Conservation (phyloP, 2,329 filamentous ascomycete species). For the Colletotrichum caudatum region DNA sequence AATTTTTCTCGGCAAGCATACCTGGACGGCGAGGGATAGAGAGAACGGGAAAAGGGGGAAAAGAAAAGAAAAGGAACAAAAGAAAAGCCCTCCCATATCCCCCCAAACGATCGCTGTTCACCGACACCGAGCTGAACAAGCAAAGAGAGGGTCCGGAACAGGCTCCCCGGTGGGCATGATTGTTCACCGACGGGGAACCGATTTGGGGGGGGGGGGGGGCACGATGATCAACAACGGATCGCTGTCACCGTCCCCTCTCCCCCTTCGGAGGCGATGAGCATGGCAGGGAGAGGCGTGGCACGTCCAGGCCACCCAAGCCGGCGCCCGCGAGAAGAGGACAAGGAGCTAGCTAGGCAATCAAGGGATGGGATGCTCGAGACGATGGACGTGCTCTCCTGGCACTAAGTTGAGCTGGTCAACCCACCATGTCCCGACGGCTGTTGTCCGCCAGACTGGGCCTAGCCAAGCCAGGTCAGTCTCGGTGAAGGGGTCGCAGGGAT, state of each 20-base stretch:
- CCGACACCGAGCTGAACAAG: slow-evolving; percentile 3
- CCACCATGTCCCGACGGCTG: slow-evolving; percentile 4
- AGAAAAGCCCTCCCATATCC: background rate
- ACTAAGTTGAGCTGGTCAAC: slow-evolving; percentile 17
- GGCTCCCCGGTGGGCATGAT: background rate
- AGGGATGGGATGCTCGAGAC: slow-evolving; percentile 37
- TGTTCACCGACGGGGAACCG: slow-evolving; percentile 22
- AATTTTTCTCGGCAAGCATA: slow-evolving; percentile 11
- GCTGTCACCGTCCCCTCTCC: slow-evolving; percentile 21
- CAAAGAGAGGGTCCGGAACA: slow-evolving; percentile 12
- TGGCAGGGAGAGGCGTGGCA: slow-evolving; percentile 35
- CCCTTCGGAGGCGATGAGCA: slow-evolving; percentile 33
- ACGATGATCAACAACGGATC: slow-evolving; percentile 34
- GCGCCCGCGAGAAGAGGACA: slow-evolving; percentile 21
- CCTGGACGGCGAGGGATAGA: slow-evolving; percentile 1
- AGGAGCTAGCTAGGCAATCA: background rate
- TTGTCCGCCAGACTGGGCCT: slow-evolving; percentile 27
- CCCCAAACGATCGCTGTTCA: background rate
- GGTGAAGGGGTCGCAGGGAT: slow-evolving; percentile 36
- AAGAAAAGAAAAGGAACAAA: background rate
- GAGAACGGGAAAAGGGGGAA: background rate
- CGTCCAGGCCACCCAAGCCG: slow-evolving; percentile 25
- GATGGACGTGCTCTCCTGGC: slow-evolving; percentile 20
- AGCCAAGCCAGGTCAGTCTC: slow-evolving; percentile 14
- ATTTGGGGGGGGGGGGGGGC: slow-evolving; percentile 9